A percentile compares a stretch with the other conserved stretches of the same genome.
These are phyloP conservation scores for Penicillium longicatenatum DNA, from an alignment of 495 filamentous ascomycete genomes.

Conservation along the genomic window DNA sequence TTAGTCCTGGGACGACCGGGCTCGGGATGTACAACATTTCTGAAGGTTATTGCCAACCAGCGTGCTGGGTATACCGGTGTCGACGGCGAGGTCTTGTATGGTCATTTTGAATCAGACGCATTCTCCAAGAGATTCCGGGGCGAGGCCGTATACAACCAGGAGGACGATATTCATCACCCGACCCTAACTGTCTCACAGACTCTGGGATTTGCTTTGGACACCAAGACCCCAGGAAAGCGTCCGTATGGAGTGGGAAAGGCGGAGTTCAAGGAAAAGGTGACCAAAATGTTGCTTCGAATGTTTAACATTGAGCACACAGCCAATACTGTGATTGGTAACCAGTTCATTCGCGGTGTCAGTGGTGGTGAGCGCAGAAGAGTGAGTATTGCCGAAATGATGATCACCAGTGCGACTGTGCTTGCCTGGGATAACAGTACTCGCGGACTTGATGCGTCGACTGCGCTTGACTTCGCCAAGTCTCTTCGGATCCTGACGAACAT, in stretches of 20 bases:
- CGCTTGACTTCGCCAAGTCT: constrained; percentile 70
- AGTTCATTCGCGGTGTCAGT: constrained; percentile 79
- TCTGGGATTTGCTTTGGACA: constrained; percentile 78
- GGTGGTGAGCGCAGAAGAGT: constrained; percentile 64
- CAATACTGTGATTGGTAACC: constrained; percentile 79
- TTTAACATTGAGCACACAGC: constrained; percentile 86
- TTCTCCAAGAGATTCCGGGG: constrained; percentile 72
- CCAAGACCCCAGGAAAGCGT: constrained; percentile 74
- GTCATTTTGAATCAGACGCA: constrained; percentile 61
- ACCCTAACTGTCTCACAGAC: constrained; percentile 84
- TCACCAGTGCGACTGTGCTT: constrained; percentile 69
- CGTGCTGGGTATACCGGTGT: constrained; percentile 76
- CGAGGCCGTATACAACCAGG: constrained; percentile 84
- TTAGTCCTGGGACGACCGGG: constrained; percentile 86
- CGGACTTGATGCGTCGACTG: constrained; percentile 81
- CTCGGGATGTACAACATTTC: constrained; percentile 83
- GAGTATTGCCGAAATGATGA: constrained; percentile 59
- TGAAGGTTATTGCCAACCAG: constrained; percentile 84
- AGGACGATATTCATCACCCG: constrained; percentile 80
- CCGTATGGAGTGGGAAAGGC: constrained; percentile 64
- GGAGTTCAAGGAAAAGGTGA: constrained; percentile 71
- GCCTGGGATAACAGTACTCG: constrained; percentile 87
- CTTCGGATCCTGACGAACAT: constrained; percentile 77
- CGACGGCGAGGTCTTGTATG: constrained; percentile 78
- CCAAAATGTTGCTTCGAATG: constrained; percentile 74